Evolutionary conservation across 139 green algal genomes (phyloP).

Genomic region (Chlorella sp.): DNA sequence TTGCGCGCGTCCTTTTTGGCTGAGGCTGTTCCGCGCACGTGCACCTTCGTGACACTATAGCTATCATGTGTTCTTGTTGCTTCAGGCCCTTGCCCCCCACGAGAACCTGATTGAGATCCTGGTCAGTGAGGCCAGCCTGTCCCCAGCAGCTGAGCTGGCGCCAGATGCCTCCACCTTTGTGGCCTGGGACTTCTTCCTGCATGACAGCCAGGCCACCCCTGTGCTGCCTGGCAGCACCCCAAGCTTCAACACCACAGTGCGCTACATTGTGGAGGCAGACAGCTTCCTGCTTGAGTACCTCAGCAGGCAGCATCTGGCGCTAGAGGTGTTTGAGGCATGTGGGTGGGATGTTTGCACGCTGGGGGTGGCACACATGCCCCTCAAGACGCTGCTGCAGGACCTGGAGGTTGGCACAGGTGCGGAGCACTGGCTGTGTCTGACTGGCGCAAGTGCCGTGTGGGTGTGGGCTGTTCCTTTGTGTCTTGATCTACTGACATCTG

Average conservation of each 20-base stretch:
- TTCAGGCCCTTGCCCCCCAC: conserved; percentile 25
- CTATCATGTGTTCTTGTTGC: too few relatives aligned
- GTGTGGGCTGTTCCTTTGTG: too few relatives aligned
- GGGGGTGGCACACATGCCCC: conserved; percentile 33
- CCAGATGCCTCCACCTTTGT: conserved; percentile 36
- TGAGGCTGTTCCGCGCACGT: too few relatives aligned
- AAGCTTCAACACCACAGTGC: conserved; percentile 34
- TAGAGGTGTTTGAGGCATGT: conserved; percentile 30
- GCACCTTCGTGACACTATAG: too few relatives aligned
- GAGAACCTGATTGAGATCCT: conserved; percentile 46
- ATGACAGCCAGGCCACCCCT: conserved; percentile 40
- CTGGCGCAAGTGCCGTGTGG: too few relatives aligned
- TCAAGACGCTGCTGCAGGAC: conserved; percentile 38
- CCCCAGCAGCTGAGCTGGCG: conserved; percentile 18
- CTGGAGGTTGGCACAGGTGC: conserved; percentile 39
- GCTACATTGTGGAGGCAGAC: conserved; percentile 45
- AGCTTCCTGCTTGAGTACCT: conserved; percentile 51
- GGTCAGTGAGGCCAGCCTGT: conserved; percentile 28
- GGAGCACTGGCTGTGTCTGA: too few relatives aligned
- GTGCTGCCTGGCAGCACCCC: conserved; percentile 30
- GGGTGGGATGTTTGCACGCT: conserved; percentile 40
- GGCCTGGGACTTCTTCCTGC: conserved; percentile 50
- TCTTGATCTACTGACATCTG: too few relatives aligned
- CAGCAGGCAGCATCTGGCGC: conserved; percentile 31
- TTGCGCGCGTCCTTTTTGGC: too few relatives aligned